Evolutionary conservation across 148 eudicot genomes (phyloP).

Genomic region (Rhododendron ferrugineum): DNA sequence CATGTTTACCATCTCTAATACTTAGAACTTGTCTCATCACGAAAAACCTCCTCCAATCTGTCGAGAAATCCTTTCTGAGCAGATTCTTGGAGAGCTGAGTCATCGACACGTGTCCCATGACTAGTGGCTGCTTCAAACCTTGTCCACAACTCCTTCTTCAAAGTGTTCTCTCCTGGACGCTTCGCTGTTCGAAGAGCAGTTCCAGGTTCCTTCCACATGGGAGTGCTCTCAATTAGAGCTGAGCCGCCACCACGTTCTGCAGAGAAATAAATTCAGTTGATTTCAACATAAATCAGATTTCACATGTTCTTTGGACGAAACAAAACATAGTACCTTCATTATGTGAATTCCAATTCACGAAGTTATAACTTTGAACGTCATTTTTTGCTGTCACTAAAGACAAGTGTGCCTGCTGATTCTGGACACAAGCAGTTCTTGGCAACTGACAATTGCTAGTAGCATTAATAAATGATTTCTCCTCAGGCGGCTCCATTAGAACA

Average conservation of each 20-base stretch:
- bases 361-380: neutral
- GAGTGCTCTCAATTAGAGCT: conserved; percentile 51
- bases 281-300: neutral
- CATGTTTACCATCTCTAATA: conserved; percentile 9
- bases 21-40: conserved; percentile 22
- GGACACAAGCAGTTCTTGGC: conserved; percentile 22
- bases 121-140: conserved; percentile 77
- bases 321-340: conserved; percentile 17
- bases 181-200: conserved; percentile 45
- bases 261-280: neutral
- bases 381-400: conserved; percentile 6
- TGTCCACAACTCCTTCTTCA: conserved; percentile 91
- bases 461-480: conserved; percentile 33
- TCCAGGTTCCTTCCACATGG: conserved; percentile 55
- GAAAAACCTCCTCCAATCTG: conserved; percentile 67
- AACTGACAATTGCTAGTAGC: conserved; percentile 18
- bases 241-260: conserved; percentile 26
- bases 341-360: neutral
- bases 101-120: conserved; percentile 25
- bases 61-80: conserved; percentile 67
- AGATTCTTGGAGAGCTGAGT: conserved; percentile 19
- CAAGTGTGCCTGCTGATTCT: conserved; percentile 22
- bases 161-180: conserved; percentile 83
- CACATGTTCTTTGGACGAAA: neutral
- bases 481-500: conserved; percentile 65